Percentiles rank a stretch among this genome's conserved stretches.
Evolutionary conservation across 257 asterid species (phyloP).

Genomic region (Ocimum tenuiflorum): DNA sequence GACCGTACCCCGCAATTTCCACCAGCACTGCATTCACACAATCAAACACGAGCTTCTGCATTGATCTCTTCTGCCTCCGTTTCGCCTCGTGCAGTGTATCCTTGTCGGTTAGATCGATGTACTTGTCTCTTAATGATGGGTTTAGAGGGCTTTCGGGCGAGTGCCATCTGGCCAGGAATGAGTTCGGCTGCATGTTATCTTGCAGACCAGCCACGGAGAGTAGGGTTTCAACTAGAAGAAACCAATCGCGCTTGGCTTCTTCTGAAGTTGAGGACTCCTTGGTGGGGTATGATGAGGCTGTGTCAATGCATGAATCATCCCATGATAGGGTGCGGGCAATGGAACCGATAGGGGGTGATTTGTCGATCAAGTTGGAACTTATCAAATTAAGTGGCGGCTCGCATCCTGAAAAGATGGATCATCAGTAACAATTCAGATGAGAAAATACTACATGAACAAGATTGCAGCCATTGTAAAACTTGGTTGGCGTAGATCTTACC

Average conservation of each 20-base stretch:
- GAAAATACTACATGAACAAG: background rate
- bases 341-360: slow-evolving; percentile 96
- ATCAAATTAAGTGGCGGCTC: slow-evolving; percentile 35
- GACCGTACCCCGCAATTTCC: slow-evolving; percentile 52
- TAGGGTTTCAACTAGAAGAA: slow-evolving; percentile 50
- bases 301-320: slow-evolving; percentile 55
- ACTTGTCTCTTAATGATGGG: slow-evolving; percentile 70
- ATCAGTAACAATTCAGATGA: background rate
- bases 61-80: slow-evolving; percentile 66
- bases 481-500: slow-evolving; percentile 31
- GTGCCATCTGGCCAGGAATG: slow-evolving; percentile 54
- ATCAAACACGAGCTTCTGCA: slow-evolving; percentile 76
- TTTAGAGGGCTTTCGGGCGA: slow-evolving; percentile 75
- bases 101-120: slow-evolving; percentile 41
- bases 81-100: slow-evolving; percentile 58
- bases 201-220: slow-evolving; percentile 60
- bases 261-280: slow-evolving; percentile 36
- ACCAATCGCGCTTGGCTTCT: slow-evolving; percentile 66
- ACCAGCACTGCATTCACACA: slow-evolving; percentile 57
- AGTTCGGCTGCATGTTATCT: slow-evolving; percentile 35
- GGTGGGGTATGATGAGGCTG: slow-evolving; percentile 51
- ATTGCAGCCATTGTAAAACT: background rate
- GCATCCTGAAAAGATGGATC: slow-evolving; percentile 40
- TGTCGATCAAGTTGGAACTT: slow-evolving; percentile 72
- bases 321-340: slow-evolving; percentile 68